A percentile compares a stretch with the other conserved stretches of the same genome.
These are phyloP conservation scores for Ganoderma meredithae DNA, from an alignment of 1,284 basidiomycete genomes.

Conservation along the genomic window DNA sequence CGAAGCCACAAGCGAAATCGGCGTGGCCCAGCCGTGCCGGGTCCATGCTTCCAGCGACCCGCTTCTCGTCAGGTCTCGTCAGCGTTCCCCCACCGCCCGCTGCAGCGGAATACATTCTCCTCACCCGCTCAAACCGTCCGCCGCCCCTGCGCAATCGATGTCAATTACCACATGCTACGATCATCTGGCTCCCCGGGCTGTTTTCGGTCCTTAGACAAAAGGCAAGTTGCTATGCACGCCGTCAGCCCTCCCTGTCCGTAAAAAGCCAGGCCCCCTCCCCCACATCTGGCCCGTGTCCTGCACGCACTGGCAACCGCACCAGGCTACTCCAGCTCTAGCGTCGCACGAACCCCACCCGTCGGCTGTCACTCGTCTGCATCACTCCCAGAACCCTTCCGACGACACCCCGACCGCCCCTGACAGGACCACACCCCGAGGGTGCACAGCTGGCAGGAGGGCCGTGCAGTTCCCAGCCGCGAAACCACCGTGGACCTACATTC, in stretches of 20 bases:
- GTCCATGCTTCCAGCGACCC: neutral
- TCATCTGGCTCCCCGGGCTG: constrained; percentile 20
- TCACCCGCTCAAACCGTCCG: constrained; percentile 10
- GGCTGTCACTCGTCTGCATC: neutral
- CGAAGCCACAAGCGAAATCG: constrained; percentile 13
- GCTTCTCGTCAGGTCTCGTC: constrained; percentile 3
- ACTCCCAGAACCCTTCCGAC: neutral
- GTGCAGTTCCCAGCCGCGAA: neutral
- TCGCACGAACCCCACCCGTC: neutral
- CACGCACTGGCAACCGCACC: constrained; percentile 1
- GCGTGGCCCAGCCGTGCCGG: constrained; percentile 7
- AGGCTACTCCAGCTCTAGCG: neutral
- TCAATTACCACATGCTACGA: constrained; percentile 26
- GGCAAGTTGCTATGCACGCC: constrained; percentile 1
- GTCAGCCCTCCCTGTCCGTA: constrained; percentile 18
- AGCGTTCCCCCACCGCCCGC: neutral
- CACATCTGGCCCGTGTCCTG: constrained; percentile 8
- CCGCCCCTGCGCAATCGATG: constrained; percentile 22
- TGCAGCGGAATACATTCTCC: constrained; percentile 11
- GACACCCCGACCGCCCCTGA: neutral
- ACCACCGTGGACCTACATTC: constrained; percentile 32
- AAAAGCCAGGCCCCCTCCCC: constrained; percentile 19
- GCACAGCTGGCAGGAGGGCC: neutral
- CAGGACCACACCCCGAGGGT: neutral
- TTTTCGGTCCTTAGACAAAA: constrained; percentile 7